Evolutionary conservation across 75 land plant genomes (phyloP).

Genomic region (Picea glauca): DNA sequence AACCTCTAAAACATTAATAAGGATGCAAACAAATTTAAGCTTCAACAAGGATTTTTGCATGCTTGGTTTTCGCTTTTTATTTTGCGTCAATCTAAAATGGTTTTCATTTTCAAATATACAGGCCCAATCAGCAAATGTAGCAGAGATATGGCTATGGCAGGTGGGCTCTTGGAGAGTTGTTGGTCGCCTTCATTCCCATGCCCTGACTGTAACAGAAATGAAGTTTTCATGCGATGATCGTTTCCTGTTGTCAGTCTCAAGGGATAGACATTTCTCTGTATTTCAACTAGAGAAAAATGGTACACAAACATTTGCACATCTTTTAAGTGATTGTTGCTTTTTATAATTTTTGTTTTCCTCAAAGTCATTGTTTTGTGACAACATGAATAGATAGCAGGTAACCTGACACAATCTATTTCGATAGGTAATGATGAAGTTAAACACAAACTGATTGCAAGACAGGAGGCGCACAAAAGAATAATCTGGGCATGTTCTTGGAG

Average conservation of each 20-base stretch:
- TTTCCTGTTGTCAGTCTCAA: constrained; percentile 83
- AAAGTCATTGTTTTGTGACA: neutral
- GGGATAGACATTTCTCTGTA: constrained; percentile 92
- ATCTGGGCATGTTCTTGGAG: constrained; percentile 99
- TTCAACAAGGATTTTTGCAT: neutral
- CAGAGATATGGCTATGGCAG: constrained; percentile 98
- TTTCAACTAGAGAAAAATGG: constrained; percentile 52
- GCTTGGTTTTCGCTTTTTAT: neutral
- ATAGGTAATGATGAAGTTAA: constrained; percentile 38
- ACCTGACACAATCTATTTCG: neutral
- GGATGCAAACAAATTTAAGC: no score
- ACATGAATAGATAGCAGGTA: neutral
- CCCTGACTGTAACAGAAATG: constrained; percentile 88
- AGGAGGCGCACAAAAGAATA: constrained; percentile 92
- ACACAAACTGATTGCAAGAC: constrained; percentile 52
- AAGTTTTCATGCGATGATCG: constrained; percentile 79
- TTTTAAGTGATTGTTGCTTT: constrained; percentile 1
- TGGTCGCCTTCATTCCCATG: constrained; percentile 82
- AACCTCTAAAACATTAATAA: no score
- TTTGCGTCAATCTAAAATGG: neutral
- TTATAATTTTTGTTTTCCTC: neutral
- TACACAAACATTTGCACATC: constrained; percentile 11
- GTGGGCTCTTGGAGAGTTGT: constrained; percentile 81
- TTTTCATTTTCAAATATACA: constrained; percentile 21
- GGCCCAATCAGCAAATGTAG: constrained; percentile 86